Base-by-base conservation (phyloP, 768 basidiomycete genomes). In the Antrodiella citrinella region DNA sequence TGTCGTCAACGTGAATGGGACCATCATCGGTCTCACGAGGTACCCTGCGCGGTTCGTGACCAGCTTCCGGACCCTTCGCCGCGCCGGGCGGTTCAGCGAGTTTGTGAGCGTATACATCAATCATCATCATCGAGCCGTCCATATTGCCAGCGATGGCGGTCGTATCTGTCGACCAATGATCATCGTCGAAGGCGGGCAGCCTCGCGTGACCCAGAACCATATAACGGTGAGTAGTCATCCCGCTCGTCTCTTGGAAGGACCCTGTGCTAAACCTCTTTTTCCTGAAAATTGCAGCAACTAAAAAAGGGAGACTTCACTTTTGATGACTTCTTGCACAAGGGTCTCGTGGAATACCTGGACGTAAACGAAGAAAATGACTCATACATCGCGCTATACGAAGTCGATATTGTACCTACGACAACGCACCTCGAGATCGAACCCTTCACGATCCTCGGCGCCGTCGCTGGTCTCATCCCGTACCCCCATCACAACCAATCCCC, bases 401-500 rank as follows among this genome's bases (percentile, higher is more conserved):
- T 78, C 24, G 81, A 92, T 65, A 91, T 98, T 59, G 79, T 81
- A 20, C 71, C 78, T 42, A 68, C 77, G 2, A 94, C 93, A 10
- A 97, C 96, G 0, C 95, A 99, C 69, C 81, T 98, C 26, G 96
- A 98, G 68, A 98, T 99, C 52, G 95, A 99, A 62, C 96, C 96
- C 1, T 99, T 99, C 69, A 98, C 96, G 2, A 73, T 99, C 53
- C 81, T 99, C 11, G 96, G 96, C 12, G 96, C 93, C 30, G 96
- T 99, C 44, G 96, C 96, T 3, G 96, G 96, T 43, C 80, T 99
- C 22, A 99, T 99, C 62, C 96, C 96, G 11, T 99, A 99, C 64
- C 96, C 96, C 1, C 96, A 99, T 64, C 96, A 99, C 66, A 99
- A 99, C 62, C 96, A 99, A 63, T 98, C 96, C 3, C 96, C 96